Conservation (phyloP, 495 filamentous ascomycete species). For the Tuber borchii region DNA sequence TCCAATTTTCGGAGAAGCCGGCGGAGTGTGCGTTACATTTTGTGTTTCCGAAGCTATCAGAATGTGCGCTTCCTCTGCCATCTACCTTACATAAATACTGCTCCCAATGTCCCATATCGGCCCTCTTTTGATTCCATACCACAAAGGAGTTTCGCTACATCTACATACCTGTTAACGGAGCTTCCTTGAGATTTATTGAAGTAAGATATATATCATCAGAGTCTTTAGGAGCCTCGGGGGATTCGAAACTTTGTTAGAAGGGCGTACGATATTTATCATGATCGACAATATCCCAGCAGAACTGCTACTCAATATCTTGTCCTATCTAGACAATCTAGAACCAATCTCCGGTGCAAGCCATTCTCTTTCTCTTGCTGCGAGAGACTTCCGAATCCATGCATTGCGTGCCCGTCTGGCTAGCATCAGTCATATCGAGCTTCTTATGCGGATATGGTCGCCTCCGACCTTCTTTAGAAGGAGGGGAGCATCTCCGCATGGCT, state of each 20-base stretch:
- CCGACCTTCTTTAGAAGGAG: conserved; percentile 38
- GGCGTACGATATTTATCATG: conserved; percentile 20
- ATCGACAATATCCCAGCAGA: conserved; percentile 40
- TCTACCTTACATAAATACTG: conserved; percentile 29
- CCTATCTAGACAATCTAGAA: conserved; percentile 37
- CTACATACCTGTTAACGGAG: neutral
- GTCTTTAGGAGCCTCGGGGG: neutral
- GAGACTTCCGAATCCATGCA: conserved; percentile 29
- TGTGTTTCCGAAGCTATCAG: conserved; percentile 29
- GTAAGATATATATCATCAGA: neutral
- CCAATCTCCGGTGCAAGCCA: conserved; percentile 36
- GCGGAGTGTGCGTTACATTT: conserved; percentile 21
- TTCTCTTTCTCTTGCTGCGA: conserved; percentile 31
- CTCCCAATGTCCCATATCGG: conserved; percentile 8
- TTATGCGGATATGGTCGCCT: conserved; percentile 43
- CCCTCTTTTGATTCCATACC: conserved; percentile 12
- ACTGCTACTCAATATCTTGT: conserved; percentile 41
- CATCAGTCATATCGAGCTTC: conserved; percentile 38
- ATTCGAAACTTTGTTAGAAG: neutral
- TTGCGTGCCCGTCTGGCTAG: conserved; percentile 36
- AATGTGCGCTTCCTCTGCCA: conserved; percentile 15
- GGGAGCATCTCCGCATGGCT: conserved; percentile 12
- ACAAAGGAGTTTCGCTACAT: conserved; percentile 22
- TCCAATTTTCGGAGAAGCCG: conserved; percentile 24
- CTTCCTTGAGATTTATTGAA: neutral